Conservation (phyloP, 1,284 basidiomycete genomes). For the Baeospora myosura region DNA sequence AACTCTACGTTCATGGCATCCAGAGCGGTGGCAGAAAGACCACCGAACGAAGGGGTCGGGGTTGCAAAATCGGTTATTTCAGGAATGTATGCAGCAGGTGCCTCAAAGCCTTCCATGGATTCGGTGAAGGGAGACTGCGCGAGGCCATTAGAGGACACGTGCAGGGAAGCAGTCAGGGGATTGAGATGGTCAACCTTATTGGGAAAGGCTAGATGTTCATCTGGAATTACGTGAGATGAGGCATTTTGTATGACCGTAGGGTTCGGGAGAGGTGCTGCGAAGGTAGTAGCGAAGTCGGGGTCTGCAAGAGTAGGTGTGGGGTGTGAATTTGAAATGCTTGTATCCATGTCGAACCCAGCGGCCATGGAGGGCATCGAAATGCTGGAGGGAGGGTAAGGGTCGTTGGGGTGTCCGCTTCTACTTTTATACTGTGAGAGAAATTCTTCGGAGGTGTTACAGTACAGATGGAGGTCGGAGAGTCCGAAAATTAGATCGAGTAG, state of each 20-base stretch:
- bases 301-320: not conserved
- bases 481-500: no score
- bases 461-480: no score
- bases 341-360: not conserved
- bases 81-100: constrained; percentile 15
- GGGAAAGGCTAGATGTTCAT: constrained; percentile 33
- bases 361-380: not conserved
- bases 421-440: no score
- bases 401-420: no score
- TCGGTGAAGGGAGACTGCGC: constrained; percentile 27
- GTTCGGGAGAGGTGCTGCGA: constrained; percentile 8
- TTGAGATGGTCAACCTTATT: constrained; percentile 29
- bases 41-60: not conserved
- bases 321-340: constrained; percentile 14
- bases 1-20: constrained; percentile 25
- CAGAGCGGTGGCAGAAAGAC: constrained; percentile 18
- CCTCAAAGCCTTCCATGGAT: constrained; percentile 34
- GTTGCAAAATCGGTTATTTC: constrained; percentile 1
- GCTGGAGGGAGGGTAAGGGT: not conserved
- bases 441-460: no score
- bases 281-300: not conserved
- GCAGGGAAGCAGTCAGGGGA: constrained; percentile 28
- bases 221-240: constrained; percentile 24
- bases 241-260: constrained; percentile 11
- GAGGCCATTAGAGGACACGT: constrained; percentile 29